phyloP scores from a whole-genome alignment of 768 basidiomycete species.

The Russula sp. region DNA sequence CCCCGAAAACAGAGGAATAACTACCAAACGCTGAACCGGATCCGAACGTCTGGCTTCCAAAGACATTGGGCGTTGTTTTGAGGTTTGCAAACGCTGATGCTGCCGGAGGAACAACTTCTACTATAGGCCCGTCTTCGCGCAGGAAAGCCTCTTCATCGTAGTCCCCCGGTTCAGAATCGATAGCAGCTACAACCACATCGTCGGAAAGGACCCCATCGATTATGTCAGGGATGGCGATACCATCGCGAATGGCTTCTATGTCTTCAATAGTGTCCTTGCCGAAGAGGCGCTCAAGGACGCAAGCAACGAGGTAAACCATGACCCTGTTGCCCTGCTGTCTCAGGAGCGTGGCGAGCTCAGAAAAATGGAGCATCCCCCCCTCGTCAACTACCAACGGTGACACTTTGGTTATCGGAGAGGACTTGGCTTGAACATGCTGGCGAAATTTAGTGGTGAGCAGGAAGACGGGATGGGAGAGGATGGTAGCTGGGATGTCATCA shows the following conservation, averaged over 20 bases:
- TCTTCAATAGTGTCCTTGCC: constrained; percentile 73
- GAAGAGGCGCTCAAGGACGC: constrained; percentile 82
- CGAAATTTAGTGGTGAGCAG: constrained; percentile 80
- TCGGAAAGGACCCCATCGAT: constrained; percentile 51
- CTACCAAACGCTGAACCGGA: constrained; percentile 22
- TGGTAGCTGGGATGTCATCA: constrained; percentile 61
- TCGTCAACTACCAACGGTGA: constrained; percentile 56
- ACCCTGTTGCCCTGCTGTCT: constrained; percentile 57
- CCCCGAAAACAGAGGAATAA: constrained; percentile 23
- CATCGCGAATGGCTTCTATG: constrained; percentile 59
- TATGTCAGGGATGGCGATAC: constrained; percentile 52
- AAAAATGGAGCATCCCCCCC: constrained; percentile 64
- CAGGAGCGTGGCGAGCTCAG: constrained; percentile 53
- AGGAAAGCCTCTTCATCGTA: constrained; percentile 22
- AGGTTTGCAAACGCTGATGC: constrained; percentile 33
- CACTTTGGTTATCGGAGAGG: constrained; percentile 66
- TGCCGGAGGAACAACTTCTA: constrained; percentile 9
- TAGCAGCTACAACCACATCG: constrained; percentile 27
- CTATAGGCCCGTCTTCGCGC: constrained; percentile 14
- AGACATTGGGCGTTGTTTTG: constrained; percentile 32
- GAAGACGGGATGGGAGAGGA: constrained; percentile 70
- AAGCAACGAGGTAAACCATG: constrained; percentile 86
- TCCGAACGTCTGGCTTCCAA: constrained; percentile 27
- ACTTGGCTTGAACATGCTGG: constrained; percentile 70
- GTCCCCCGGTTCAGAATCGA: constrained; percentile 18